A percentile compares a stretch with the other conserved stretches of the same genome.
Conservation (phyloP, 2,329 filamentous ascomycete genomes). For the Fusarium mangiferae region DNA sequence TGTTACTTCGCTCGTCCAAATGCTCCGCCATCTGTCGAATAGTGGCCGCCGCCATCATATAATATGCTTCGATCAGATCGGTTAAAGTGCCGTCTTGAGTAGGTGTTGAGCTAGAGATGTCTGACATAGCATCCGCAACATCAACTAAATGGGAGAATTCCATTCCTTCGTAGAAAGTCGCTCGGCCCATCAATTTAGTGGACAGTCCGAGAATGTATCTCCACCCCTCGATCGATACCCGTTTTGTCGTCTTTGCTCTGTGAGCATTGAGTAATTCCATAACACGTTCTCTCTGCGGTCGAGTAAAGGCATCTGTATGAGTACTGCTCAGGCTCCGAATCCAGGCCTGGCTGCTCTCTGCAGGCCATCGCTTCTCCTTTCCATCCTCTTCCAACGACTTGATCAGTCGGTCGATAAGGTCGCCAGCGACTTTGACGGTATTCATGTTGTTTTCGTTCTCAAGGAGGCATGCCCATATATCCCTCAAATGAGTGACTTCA, state of each 20-base stretch:
- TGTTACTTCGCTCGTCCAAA: constrained; percentile 54
- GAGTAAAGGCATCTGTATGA: constrained; percentile 54
- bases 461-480: constrained; percentile 47
- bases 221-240: constrained; percentile 46
- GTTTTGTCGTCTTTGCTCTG: constrained; percentile 41
- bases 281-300: constrained; percentile 56
- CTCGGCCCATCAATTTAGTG: constrained; percentile 60
- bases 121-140: constrained; percentile 48
- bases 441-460: constrained; percentile 53
- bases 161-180: constrained; percentile 62
- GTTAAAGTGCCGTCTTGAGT: constrained; percentile 41
- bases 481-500: constrained; percentile 24
- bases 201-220: constrained; percentile 57
- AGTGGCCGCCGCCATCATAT: constrained; percentile 45
- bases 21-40: constrained; percentile 58
- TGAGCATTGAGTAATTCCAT: constrained; percentile 50
- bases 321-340: constrained; percentile 49
- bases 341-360: constrained; percentile 43
- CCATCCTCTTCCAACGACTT: constrained; percentile 43
- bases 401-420: constrained; percentile 49
- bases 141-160: constrained; percentile 51
- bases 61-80: constrained; percentile 50
- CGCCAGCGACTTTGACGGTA: constrained; percentile 46
- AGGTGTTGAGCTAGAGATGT: constrained; percentile 39
- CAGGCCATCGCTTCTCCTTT: constrained; percentile 48